Evolutionary conservation across 2,329 filamentous ascomycete species (phyloP).

Genomic region (Trichophyton benhamiae): DNA sequence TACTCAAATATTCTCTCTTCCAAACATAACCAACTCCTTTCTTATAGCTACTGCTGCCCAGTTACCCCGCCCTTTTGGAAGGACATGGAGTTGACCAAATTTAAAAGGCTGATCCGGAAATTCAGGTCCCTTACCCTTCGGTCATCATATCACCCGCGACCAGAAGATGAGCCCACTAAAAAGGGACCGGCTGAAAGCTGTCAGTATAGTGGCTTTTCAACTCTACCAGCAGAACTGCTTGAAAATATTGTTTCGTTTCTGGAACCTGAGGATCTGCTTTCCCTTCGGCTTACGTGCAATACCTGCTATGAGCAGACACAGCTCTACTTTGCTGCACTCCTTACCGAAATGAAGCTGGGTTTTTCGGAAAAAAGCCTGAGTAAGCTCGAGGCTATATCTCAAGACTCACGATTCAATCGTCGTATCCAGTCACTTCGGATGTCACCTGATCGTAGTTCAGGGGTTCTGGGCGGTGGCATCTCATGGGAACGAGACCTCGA

Average conservation of each 20-base stretch:
- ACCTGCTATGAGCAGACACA: not conserved
- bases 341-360: not conserved
- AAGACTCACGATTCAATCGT: not conserved
- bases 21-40: no score
- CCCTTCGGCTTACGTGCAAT: not conserved
- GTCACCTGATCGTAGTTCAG: not conserved
- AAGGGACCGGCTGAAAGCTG: not conserved
- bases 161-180: no score
- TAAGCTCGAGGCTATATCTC: not conserved
- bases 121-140: no score
- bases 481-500: not conserved
- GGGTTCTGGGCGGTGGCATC: not conserved
- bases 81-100: no score
- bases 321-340: not conserved
- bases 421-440: not conserved
- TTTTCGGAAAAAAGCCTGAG: not conserved
- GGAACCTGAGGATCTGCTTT: not conserved
- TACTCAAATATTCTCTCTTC: no score
- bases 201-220: not conserved
- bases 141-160: no score
- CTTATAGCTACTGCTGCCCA: no score
- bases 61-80: no score
- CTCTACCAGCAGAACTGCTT: not conserved
- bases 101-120: no score
- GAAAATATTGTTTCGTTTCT: not conserved